A percentile compares a stretch with the other conserved stretches of the same genome.
Conservation (phyloP, 179 eudicot genomes). For the Spinacia oleracea region DNA sequence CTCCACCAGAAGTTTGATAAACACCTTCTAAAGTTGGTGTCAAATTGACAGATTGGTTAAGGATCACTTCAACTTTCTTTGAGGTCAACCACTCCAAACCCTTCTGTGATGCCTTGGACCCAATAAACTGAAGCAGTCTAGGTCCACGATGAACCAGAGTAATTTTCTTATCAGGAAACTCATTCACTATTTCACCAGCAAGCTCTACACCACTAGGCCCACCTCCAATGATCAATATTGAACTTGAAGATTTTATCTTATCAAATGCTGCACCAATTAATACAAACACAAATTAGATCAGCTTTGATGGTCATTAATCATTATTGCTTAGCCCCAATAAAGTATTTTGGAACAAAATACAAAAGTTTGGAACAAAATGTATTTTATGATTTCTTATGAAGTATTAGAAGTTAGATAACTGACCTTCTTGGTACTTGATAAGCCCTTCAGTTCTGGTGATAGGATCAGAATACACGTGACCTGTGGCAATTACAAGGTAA, state of each 20-base stretch:
- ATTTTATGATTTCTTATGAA: neutral
- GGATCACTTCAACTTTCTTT: slow-evolving; percentile 57
- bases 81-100: slow-evolving; percentile 62
- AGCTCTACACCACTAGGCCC: slow-evolving; percentile 80
- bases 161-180: slow-evolving; percentile 61
- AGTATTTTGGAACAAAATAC: too few species aligned
- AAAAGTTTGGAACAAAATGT: neutral
- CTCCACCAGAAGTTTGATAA: slow-evolving; percentile 59
- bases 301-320: neutral
- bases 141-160: slow-evolving; percentile 63
- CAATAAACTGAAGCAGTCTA: slow-evolving; percentile 62
- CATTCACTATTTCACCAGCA: slow-evolving; percentile 56
- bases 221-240: slow-evolving; percentile 64
- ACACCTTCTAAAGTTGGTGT: slow-evolving; percentile 40
- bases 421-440: slow-evolving; percentile 51
- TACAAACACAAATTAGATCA: neutral
- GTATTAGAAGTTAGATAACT: neutral
- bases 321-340: neutral
- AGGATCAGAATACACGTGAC: slow-evolving; percentile 41
- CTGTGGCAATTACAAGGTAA: slow-evolving; percentile 70
- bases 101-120: slow-evolving; percentile 51
- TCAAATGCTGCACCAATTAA: slow-evolving; percentile 34
- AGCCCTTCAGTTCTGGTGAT: slow-evolving; percentile 43
- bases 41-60: slow-evolving; percentile 49
- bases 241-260: slow-evolving; percentile 44